A percentile compares a stretch with the other conserved stretches of the same genome.
phyloP scores from a whole-genome alignment of 768 basidiomycete genomes.

The Tephrocybe rancida region DNA sequence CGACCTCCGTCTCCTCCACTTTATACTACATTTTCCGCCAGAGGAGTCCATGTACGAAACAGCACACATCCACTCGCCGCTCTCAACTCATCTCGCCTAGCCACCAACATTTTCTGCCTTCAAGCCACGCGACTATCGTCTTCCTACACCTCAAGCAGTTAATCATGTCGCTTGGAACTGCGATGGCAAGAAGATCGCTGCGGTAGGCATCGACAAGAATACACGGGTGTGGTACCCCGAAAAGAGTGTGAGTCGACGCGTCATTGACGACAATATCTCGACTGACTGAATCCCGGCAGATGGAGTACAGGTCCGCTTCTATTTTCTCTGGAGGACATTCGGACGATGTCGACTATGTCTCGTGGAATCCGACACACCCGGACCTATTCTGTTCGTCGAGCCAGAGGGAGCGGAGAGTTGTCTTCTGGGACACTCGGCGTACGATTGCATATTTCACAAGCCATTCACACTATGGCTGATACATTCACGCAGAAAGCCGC shows the following conservation, averaged over 20 bases:
- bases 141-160: conserved; percentile 65
- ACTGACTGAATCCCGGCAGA: conserved; percentile 38
- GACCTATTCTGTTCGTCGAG: conserved; percentile 83
- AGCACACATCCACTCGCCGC: conserved; percentile 12
- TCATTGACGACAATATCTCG: neutral
- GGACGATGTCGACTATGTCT: conserved; percentile 80
- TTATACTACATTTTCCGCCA: conserved; percentile 67
- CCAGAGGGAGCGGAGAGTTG: conserved; percentile 71
- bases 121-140: conserved; percentile 73
- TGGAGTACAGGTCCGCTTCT: conserved; percentile 69
- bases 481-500: conserved; percentile 58
- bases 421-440: conserved; percentile 89
- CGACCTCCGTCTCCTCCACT: conserved; percentile 73
- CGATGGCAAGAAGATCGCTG: conserved; percentile 79
- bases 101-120: conserved; percentile 80
- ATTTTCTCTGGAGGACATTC: conserved; percentile 71
- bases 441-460: conserved; percentile 26
- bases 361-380: conserved; percentile 86
- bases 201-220: conserved; percentile 81
- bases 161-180: conserved; percentile 85
- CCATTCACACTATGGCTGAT: neutral
- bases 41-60: conserved; percentile 72
- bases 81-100: conserved; percentile 38
- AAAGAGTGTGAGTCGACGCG: conserved; percentile 59
- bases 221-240: conserved; percentile 80